These are phyloP conservation scores for Tolypocladium tundrense DNA, from an alignment of 2,329 filamentous ascomycete species.

Conservation along the genomic window DNA sequence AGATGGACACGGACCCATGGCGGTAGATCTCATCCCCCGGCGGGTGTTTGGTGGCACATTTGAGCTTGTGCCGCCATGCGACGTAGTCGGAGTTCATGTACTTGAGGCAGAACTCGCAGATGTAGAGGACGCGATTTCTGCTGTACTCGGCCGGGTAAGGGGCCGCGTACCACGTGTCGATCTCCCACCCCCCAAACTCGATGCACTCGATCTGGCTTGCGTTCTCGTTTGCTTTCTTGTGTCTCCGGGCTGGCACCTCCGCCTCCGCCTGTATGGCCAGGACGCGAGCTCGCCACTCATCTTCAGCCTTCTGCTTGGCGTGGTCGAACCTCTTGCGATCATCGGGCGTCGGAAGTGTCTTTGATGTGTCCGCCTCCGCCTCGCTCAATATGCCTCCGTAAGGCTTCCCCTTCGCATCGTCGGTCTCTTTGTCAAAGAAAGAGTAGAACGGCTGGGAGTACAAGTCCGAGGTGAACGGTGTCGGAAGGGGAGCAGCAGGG, in stretches of 20 bases:
- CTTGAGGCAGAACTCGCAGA: constrained; percentile 97
- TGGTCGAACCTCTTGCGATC: constrained; percentile 84
- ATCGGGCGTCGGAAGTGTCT: constrained; percentile 68
- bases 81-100: constrained; percentile 99
- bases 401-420: constrained; percentile 84
- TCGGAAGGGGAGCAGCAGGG: constrained; percentile 28
- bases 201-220: constrained; percentile 98
- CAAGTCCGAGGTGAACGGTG: constrained; percentile 45
- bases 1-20: constrained; percentile 82
- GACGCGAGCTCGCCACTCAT: constrained; percentile 69
- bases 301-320: constrained; percentile 82
- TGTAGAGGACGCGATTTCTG: constrained; percentile 91
- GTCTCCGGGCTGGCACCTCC: constrained; percentile 52
- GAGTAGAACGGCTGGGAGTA: constrained; percentile 78
- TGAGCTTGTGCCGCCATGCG: constrained; percentile 93
- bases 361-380: constrained; percentile 79
- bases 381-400: constrained; percentile 91
- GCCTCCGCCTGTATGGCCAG: constrained; percentile 51
- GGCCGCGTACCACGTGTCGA: constrained; percentile 97
- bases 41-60: constrained; percentile 92
- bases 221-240: constrained; percentile 69
- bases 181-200: constrained; percentile 94
- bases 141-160: constrained; percentile 98
- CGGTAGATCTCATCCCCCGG: constrained; percentile 97
- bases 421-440: constrained; percentile 79